phyloP scores from a whole-genome alignment of 306 rosid species.

The Quercus mongolica region DNA sequence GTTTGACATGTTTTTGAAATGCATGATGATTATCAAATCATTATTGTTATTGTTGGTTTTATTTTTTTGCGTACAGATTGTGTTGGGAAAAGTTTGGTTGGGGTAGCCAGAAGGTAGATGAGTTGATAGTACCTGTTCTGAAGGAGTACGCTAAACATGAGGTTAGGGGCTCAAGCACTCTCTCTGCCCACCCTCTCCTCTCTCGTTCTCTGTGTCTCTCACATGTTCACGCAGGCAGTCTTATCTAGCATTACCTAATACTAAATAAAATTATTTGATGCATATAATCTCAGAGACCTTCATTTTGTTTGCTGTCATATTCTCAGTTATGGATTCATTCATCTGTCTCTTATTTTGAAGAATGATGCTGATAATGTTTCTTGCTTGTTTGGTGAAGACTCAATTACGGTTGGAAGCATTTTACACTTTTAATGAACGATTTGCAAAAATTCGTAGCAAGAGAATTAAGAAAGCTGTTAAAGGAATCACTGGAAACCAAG shows the following conservation, averaged over 20 bases:
- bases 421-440: slow-evolving; percentile 83
- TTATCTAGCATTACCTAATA: not conserved
- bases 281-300: slow-evolving; percentile 1
- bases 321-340: not conserved
- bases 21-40: not conserved
- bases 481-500: slow-evolving; percentile 65
- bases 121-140: slow-evolving; percentile 77
- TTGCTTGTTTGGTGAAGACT: slow-evolving; percentile 56
- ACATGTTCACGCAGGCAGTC: not conserved
- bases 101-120: slow-evolving; percentile 84
- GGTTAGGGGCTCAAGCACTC: slow-evolving; percentile 41
- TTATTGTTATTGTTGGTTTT: not conserved
- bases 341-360: slow-evolving; percentile 4
- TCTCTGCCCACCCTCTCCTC: not conserved
- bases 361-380: slow-evolving; percentile 22
- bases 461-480: slow-evolving; percentile 84
- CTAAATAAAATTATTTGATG: slow-evolving; percentile 10
- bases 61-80: slow-evolving; percentile 45
- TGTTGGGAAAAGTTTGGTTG: slow-evolving; percentile 98
- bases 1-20: slow-evolving; percentile 4
- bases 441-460: slow-evolving; percentile 92
- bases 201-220: no score
- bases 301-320: slow-evolving; percentile 4
- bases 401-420: slow-evolving; percentile 91
- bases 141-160: slow-evolving; percentile 78